phyloP scores from a whole-genome alignment of 2,329 filamentous ascomycete species.

The Nannizziopsis barbatae region DNA sequence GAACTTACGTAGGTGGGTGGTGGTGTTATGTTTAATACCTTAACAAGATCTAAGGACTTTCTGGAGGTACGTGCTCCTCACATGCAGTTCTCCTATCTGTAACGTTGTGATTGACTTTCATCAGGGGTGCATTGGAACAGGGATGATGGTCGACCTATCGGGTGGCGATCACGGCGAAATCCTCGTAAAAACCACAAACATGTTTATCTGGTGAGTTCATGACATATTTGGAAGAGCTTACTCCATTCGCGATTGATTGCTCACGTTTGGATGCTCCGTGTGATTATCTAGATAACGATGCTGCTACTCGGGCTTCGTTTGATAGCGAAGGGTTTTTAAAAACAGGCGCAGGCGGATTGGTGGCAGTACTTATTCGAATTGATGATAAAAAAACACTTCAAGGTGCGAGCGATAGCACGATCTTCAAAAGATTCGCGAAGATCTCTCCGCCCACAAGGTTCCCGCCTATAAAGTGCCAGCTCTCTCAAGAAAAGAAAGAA shows the following conservation, averaged over 20 bases:
- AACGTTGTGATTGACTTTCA: neutral
- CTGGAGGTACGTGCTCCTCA: neutral
- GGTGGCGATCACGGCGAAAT: constrained; percentile 12
- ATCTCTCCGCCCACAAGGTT: constrained; percentile 6
- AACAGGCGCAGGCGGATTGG: constrained; percentile 13
- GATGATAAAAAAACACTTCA: neutral
- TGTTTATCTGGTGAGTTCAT: constrained; percentile 5
- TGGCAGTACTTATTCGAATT: constrained; percentile 9
- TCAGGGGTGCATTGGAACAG: constrained; percentile 12
- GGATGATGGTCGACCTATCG: constrained; percentile 6
- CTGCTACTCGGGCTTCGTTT: constrained; percentile 9
- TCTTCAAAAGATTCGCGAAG: constrained; percentile 10
- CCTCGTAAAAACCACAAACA: constrained; percentile 6
- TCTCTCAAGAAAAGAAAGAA: constrained; percentile 9
- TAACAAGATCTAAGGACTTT: neutral
- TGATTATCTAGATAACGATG: constrained; percentile 12
- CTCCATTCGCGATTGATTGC: neutral
- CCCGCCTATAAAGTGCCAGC: constrained; percentile 11
- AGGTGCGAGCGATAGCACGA: neutral
- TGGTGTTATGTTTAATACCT: neutral
- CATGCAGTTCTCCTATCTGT: neutral
- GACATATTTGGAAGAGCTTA: neutral
- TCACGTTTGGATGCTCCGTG: neutral
- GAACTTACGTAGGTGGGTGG: constrained; percentile 8
- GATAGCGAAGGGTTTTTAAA: constrained; percentile 17